Conservation (phyloP, 169 alveolate genomes). For the Plasmodium inui region DNA sequence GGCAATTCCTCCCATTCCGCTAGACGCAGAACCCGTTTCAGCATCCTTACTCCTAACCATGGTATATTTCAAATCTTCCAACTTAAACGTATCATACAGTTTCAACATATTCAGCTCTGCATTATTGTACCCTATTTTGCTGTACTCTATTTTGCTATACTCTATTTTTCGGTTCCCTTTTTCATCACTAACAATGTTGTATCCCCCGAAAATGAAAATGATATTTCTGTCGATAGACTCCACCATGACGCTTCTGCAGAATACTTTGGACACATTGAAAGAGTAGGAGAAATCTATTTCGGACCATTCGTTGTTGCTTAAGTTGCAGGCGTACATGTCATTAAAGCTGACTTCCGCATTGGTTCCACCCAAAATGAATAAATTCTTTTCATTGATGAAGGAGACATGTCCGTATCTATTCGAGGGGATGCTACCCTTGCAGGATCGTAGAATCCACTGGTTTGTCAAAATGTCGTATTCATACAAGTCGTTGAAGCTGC, state of each 20-base stretch:
- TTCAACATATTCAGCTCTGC: constrained; percentile 52
- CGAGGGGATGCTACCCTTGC: constrained; percentile 51
- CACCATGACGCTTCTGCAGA: constrained; percentile 31
- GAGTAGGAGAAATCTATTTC: constrained; percentile 69
- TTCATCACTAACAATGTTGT: constrained; percentile 64
- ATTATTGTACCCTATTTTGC: constrained; percentile 38
- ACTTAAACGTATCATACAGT: constrained; percentile 54
- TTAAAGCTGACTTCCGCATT: constrained; percentile 65
- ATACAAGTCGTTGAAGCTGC: constrained; percentile 47
- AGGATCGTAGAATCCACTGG: constrained; percentile 42
- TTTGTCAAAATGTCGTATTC: constrained; percentile 48
- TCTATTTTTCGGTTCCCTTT: constrained; percentile 65
- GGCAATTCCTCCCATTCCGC: not conserved
- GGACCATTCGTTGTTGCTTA: constrained; percentile 61
- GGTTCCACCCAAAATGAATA: constrained; percentile 71
- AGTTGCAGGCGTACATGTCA: constrained; percentile 65
- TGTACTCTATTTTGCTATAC: constrained; percentile 38
- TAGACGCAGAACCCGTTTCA: not conserved
- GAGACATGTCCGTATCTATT: constrained; percentile 56
- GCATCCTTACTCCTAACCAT: constrained; percentile 5
- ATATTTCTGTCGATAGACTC: constrained; percentile 68
- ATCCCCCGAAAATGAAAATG: constrained; percentile 64
- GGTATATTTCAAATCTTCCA: constrained; percentile 53
- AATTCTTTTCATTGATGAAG: constrained; percentile 57
- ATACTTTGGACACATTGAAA: constrained; percentile 47